phyloP scores from a whole-genome alignment of 768 basidiomycete species.

The Porphyrellus cyaneotinctus region DNA sequence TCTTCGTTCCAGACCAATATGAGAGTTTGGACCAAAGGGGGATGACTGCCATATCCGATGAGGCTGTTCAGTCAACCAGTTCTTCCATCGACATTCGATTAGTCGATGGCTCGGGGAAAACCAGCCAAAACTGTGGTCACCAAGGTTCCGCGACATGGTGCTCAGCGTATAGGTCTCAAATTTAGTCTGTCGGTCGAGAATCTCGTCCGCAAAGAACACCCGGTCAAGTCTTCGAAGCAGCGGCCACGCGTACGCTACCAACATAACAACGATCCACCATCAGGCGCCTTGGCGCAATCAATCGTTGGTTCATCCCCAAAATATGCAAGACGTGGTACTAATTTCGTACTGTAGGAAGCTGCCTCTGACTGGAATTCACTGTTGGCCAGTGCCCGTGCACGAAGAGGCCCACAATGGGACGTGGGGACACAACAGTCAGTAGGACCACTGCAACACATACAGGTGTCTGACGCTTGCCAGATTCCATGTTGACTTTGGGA shows the following conservation, averaged over 20 bases:
- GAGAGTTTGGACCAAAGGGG: not conserved
- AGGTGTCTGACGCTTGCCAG: slow-evolving; percentile 32
- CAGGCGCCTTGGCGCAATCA: slow-evolving; percentile 48
- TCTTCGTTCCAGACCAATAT: too few species aligned
- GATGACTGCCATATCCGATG: slow-evolving; percentile 13
- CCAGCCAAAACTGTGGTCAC: slow-evolving; percentile 55
- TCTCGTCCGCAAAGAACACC: slow-evolving; percentile 46
- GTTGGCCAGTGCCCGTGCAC: slow-evolving; percentile 71
- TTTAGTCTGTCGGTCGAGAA: slow-evolving; percentile 55
- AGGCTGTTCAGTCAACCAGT: not conserved
- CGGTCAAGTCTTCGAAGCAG: slow-evolving; percentile 46
- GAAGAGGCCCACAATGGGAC: slow-evolving; percentile 85
- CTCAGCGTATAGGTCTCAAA: slow-evolving; percentile 65
- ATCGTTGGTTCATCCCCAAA: slow-evolving; percentile 46
- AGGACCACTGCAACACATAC: not conserved
- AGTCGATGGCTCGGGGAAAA: slow-evolving; percentile 37
- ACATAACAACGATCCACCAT: slow-evolving; percentile 51
- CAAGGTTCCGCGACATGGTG: slow-evolving; percentile 70
- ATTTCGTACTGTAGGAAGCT: slow-evolving; percentile 45
- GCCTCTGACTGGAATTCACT: slow-evolving; percentile 87
- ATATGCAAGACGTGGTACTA: not conserved
- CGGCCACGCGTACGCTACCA: slow-evolving; percentile 40
- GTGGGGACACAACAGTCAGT: slow-evolving; percentile 81
- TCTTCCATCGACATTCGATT: not conserved
- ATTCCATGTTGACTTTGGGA: slow-evolving; percentile 71